Evolutionary conservation across 352 stramenopile species (phyloP), one percentile per base, ranked within the genome.

Genomic region (Globisporangium middletonii): DNA sequence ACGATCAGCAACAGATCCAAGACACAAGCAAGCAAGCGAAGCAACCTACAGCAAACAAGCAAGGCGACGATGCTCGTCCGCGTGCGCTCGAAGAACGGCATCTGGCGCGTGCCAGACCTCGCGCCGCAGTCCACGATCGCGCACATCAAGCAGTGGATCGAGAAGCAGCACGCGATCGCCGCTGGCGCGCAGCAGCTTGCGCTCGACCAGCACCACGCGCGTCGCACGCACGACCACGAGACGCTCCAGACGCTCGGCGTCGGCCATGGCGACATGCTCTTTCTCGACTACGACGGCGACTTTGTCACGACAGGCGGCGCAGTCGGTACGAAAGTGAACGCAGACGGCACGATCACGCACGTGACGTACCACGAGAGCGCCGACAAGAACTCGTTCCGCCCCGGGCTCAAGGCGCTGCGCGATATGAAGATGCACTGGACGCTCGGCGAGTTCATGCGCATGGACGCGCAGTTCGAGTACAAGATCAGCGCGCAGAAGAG

Each of bases 351-450:
- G 46, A 72, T 95, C 52, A 89, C 80, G 35, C 83, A 84, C 35
- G 82, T 91, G 48, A 75, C 72, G 49, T 89, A 92, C 64, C 72
- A 90, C 60, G 81, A 89, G 53, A 79, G 70, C 55, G 73, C 79
- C 30, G 77, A 75, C 64, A 84, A 88, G 71, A 95, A 77, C 61
- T 90, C 71, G 43, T 99, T 99, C 73, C 86, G 97, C 23, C 96
- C 96, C 12, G 97, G 97, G 7, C 88, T 98, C 75, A 90, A 98
- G 68, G 74, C 96, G 35, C 72, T 99, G 49, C 79, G 96, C 2
- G 93, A 98, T 68, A 99, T 99, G 86, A 99, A 99, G 77, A 99
- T 98, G 95, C 78, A 97, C 63, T 99, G 97, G 97, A 99, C 96
- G 38, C 71, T 99, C 11, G 81, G 83, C 50, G 96, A 99, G 76